phyloP scores from a whole-genome alignment of 208 protist genomes.

The Crithidia fasciculata region DNA sequence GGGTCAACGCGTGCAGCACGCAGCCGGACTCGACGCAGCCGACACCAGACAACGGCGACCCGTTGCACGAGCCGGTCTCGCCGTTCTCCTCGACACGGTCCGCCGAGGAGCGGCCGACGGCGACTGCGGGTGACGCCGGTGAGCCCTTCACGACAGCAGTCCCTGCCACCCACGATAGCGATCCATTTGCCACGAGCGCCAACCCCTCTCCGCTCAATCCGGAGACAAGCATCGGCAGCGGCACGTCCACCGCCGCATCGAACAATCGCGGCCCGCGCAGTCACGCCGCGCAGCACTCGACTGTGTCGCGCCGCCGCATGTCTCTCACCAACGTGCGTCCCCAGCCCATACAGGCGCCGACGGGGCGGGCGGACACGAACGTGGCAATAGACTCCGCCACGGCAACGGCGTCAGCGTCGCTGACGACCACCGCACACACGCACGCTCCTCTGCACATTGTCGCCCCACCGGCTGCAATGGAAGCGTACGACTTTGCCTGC shows the following conservation, averaged over 20 bases:
- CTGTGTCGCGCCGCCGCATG: slow-evolving; percentile 13
- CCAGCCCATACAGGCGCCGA: slow-evolving; percentile 1
- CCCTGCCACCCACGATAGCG: neutral
- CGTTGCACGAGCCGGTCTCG: slow-evolving; percentile 5
- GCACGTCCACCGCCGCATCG: neutral
- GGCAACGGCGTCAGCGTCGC: neutral
- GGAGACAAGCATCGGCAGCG: neutral
- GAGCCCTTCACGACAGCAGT: neutral
- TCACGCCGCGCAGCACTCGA: neutral
- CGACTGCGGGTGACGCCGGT: neutral
- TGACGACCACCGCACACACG: neutral
- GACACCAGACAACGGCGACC: neutral
- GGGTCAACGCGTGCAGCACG: slow-evolving; percentile 2
- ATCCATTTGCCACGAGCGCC: neutral
- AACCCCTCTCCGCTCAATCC: neutral
- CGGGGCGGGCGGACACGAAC: neutral
- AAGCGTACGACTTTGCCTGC: slow-evolving; percentile 62
- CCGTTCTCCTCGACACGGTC: neutral
- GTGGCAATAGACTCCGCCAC: neutral
- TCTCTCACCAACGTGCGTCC: slow-evolving; percentile 7
- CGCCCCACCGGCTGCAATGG: neutral
- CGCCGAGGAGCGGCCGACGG: neutral
- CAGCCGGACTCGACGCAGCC: neutral
- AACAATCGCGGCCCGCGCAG: too few species aligned
- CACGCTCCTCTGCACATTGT: neutral